Conservation (phyloP, 768 basidiomycete species). For the Boletus tomentosulus region DNA sequence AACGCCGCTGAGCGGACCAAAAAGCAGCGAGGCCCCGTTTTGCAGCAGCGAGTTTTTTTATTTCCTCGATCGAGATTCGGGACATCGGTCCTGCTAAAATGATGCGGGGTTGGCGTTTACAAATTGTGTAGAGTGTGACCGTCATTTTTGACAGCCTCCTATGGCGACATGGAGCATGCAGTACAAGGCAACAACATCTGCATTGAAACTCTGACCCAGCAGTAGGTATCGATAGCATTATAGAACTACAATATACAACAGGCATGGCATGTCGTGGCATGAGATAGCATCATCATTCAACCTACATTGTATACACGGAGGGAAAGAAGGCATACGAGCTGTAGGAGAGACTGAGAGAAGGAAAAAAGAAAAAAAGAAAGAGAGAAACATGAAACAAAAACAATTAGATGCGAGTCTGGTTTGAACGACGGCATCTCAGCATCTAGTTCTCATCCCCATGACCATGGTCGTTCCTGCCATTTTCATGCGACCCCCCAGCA, state of each 20-base stretch:
- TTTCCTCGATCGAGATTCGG: conserved; percentile 28
- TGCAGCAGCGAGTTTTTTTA: conserved; percentile 21
- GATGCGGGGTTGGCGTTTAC: conserved; percentile 23
- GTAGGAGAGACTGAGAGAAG: conserved; percentile 9
- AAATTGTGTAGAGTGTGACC: conserved; percentile 2
- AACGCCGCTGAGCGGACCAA: conserved; percentile 29
- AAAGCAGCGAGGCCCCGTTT: conserved; percentile 29
- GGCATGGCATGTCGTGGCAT: conserved; percentile 9
- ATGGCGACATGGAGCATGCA: neutral
- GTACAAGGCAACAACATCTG: conserved; percentile 20
- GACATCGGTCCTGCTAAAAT: conserved; percentile 19
- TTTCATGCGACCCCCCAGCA: conserved; percentile 29
- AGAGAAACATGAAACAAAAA: conserved; percentile 2
- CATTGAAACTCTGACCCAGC: conserved; percentile 16
- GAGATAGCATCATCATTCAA: conserved; percentile 16
- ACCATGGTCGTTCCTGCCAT: conserved; percentile 25
- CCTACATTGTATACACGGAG: conserved; percentile 27
- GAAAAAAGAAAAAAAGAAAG: conserved; percentile 5
- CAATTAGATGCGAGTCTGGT: conserved; percentile 11
- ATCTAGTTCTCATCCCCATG: conserved; percentile 33
- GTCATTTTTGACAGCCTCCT: neutral
- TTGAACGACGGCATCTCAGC: conserved; percentile 11
- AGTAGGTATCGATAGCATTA: conserved; percentile 29
- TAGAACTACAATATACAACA: conserved; percentile 29
- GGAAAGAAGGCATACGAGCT: conserved; percentile 14